Evolutionary conservation across 129 eudicot genomes (phyloP), one percentile per base, ranked within the genome.

Genomic region (Smallanthus sonchifolius): DNA sequence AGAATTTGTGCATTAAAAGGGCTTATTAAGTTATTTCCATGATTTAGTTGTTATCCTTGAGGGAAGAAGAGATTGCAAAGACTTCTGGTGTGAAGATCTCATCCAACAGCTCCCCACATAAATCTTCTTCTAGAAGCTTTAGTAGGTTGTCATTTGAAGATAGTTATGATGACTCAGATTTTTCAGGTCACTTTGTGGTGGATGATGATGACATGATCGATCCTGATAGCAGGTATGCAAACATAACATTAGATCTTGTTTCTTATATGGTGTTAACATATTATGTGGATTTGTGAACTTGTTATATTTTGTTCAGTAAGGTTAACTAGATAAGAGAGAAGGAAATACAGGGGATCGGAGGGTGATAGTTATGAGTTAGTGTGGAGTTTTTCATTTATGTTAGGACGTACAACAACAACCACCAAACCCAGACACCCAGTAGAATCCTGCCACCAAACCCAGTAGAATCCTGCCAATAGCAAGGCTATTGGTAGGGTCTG

Each of bases 161-260:
- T 77, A 89, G 85, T 74, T 93, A 69, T 73, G 97, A 86, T 70
- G 96, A 90, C 73, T 78, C 90, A 10, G 96, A 87, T 65, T 92
- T 86, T 75, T 88, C 92, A 54, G 91, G 96, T 7, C 92, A 96
- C 14, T 93, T 93, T 83, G 86, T 88, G 64, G 88, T 93, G 73
- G 97, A 93, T 70, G 91, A 90, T 35, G 98, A 90, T 56, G 97
- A 88, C 44, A 70, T 80, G 68, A 79, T 80, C 14, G 92, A 92
- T 83, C 86, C 80, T 40, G 83, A 85, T 79, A 86, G 84, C 89
- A 90, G 98, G 98, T 93, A 87, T 70, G 78, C 72, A 62, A 20
- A 39, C 70, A 36, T 45, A 34, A 56, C 47, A n/a, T 47, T 56
- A 44, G 10, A 32, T 69, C 40, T 20, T 45, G 40, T 49, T 48